A percentile compares a stretch with the other conserved stretches of the same genome.
Evolutionary conservation across 768 basidiomycete genomes (phyloP).

Genomic region (Auricularia sp.): DNA sequence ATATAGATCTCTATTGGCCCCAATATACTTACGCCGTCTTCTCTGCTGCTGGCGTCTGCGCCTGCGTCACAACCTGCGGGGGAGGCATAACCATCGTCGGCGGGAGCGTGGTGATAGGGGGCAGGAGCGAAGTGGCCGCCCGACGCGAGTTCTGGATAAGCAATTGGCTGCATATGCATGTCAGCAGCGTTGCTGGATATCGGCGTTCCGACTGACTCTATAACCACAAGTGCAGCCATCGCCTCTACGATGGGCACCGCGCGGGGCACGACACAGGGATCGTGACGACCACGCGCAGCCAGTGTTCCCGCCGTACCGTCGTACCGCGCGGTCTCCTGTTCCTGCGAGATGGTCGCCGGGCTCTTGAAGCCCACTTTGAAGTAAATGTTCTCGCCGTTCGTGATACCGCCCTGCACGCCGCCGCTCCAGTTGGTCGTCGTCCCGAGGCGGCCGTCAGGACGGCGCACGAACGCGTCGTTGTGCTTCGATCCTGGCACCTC

Average conservation of each 20-base stretch:
- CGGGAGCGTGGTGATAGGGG: constrained; percentile 79
- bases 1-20: background rate
- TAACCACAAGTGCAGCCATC: constrained; percentile 91
- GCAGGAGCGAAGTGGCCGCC: constrained; percentile 66
- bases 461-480: constrained; percentile 77
- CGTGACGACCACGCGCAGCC: constrained; percentile 88
- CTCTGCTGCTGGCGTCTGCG: background rate
- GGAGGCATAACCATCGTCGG: constrained; percentile 79
- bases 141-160: constrained; percentile 81
- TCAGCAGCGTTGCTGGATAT: background rate
- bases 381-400: constrained; percentile 95
- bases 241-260: constrained; percentile 97
- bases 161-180: constrained; percentile 38
- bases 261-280: constrained; percentile 94
- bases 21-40: constrained; percentile 4
- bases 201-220: constrained; percentile 47
- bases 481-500: constrained; percentile 88
- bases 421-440: constrained; percentile 94
- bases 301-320: constrained; percentile 82
- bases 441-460: constrained; percentile 59
- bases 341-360: constrained; percentile 92
- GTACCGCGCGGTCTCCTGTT: constrained; percentile 86
- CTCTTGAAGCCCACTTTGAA: constrained; percentile 98
- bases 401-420: constrained; percentile 95
- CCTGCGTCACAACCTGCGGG: constrained; percentile 4